A percentile compares a stretch with the other conserved stretches of the same genome.
phyloP scores from a whole-genome alignment of 2,329 filamentous ascomycete species.

The Aspergillus fructus region DNA sequence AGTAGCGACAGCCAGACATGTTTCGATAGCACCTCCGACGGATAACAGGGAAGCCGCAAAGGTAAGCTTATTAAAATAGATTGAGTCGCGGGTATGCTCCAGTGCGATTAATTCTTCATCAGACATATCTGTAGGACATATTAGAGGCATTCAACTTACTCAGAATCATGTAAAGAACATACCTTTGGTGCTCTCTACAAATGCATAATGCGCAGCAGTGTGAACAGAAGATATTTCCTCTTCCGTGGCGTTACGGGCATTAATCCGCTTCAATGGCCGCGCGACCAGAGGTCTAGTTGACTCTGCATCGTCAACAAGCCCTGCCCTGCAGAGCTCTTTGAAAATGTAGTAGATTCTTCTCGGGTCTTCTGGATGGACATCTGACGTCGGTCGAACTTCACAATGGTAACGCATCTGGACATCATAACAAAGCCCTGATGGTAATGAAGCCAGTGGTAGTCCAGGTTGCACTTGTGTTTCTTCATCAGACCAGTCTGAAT shows the following conservation, averaged over 20 bases:
- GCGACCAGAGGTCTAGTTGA: conserved; percentile 49
- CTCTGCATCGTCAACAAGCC: conserved; percentile 67
- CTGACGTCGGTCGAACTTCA: conserved; percentile 67
- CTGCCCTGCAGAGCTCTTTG: conserved; percentile 78
- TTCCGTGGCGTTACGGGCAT: conserved; percentile 71
- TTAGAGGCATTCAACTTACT: conserved; percentile 15
- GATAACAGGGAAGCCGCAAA: conserved; percentile 79
- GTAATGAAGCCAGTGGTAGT: conserved; percentile 52
- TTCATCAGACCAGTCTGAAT: conserved; percentile 44
- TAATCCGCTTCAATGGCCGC: conserved; percentile 66
- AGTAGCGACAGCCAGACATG: conserved; percentile 83
- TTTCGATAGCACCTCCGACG: conserved; percentile 91
- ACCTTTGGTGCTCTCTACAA: conserved; percentile 64
- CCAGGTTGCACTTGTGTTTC: conserved; percentile 39
- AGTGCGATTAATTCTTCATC: conserved; percentile 66
- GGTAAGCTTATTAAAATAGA: conserved; percentile 81
- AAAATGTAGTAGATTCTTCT: conserved; percentile 91
- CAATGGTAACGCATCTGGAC: conserved; percentile 94
- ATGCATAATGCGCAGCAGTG: conserved; percentile 71
- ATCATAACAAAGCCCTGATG: conserved; percentile 85
- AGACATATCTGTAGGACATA: conserved; percentile 41
- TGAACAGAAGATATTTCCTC: conserved; percentile 82
- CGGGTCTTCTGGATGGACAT: conserved; percentile 92
- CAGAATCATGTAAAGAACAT: conserved; percentile 18
- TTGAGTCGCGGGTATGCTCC: conserved; percentile 69